phyloP scores from a whole-genome alignment of 768 basidiomycete genomes.

The Termitomyces sp. region DNA sequence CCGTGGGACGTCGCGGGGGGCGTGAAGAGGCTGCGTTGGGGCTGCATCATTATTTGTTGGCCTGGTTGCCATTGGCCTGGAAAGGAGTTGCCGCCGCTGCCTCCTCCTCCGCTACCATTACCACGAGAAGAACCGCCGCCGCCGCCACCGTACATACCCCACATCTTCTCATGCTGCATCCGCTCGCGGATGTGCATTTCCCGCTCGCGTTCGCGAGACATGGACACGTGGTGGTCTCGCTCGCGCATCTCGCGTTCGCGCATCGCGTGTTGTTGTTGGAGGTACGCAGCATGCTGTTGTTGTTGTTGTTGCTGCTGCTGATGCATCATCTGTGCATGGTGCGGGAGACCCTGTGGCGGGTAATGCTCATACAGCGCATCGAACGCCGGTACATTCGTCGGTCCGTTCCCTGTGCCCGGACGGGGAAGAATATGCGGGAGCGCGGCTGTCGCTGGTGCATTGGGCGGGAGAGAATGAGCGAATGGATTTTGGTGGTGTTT shows the following conservation, averaged over 20 bases:
- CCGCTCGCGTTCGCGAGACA: conserved; percentile 8
- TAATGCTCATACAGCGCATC: conserved; percentile 21
- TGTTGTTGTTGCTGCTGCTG: conserved; percentile 4
- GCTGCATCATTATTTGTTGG: conserved; percentile 23
- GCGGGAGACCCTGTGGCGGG: conserved; percentile 20
- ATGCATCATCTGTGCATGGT: conserved; percentile 12
- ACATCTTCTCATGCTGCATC: conserved; percentile 26
- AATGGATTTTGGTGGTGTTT: conserved; percentile 18
- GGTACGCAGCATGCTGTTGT: conserved; percentile 13
- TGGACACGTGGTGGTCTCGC: not conserved
- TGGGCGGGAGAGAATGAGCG: conserved; percentile 3
- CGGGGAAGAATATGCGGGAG: conserved; percentile 19
- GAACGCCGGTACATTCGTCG: conserved; percentile 23
- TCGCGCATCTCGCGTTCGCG: conserved; percentile 4
- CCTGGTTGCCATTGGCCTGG: conserved; percentile 9
- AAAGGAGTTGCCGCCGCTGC: not conserved
- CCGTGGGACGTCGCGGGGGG: conserved; percentile 42
- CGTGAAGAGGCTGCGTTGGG: conserved; percentile 38
- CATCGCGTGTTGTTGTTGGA: conserved; percentile 10
- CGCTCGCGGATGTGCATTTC: conserved; percentile 16
- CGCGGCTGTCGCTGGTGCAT: not conserved
- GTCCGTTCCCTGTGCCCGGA: conserved; percentile 9
- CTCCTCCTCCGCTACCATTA: not conserved
- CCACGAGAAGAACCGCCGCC: not conserved
- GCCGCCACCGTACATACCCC: conserved; percentile 26